Conservation (phyloP, 257 asterid genomes). For the Scutellaria barbata region DNA sequence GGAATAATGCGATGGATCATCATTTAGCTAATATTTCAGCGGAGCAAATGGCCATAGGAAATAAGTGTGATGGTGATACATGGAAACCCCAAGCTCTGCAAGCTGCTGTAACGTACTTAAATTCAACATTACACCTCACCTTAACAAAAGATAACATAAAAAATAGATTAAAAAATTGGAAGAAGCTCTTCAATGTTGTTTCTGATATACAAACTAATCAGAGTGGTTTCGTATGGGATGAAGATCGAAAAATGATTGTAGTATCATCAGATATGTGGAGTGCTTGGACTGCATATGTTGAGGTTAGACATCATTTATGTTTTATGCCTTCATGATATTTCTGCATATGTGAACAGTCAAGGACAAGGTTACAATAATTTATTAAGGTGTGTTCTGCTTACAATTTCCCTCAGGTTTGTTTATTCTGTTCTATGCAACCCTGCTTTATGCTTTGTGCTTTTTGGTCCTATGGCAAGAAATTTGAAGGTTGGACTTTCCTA, state of each 20-base stretch:
- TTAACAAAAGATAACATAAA: background rate
- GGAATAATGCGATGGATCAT: background rate
- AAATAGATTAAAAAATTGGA: background rate
- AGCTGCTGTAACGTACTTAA: background rate
- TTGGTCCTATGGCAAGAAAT: too few species aligned
- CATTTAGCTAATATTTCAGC: background rate
- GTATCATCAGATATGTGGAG: background rate
- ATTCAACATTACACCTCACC: background rate
- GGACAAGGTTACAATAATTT: too few species aligned
- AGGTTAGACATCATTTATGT: background rate
- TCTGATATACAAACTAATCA: background rate
- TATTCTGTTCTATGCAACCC: too few species aligned
- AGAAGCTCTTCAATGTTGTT: background rate
- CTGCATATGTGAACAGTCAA: too few species aligned
- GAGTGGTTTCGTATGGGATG: background rate
- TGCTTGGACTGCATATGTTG: background rate
- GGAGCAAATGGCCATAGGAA: background rate
- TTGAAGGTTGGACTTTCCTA: too few species aligned
- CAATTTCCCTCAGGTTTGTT: too few species aligned
- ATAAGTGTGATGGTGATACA: background rate
- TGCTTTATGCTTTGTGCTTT: too few species aligned
- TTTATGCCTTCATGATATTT: background rate
- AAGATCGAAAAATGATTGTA: background rate
- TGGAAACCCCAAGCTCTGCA: background rate
- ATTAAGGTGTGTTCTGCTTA: too few species aligned